Conservation (phyloP, 768 basidiomycete species). For the Hypholoma fasciculare region DNA sequence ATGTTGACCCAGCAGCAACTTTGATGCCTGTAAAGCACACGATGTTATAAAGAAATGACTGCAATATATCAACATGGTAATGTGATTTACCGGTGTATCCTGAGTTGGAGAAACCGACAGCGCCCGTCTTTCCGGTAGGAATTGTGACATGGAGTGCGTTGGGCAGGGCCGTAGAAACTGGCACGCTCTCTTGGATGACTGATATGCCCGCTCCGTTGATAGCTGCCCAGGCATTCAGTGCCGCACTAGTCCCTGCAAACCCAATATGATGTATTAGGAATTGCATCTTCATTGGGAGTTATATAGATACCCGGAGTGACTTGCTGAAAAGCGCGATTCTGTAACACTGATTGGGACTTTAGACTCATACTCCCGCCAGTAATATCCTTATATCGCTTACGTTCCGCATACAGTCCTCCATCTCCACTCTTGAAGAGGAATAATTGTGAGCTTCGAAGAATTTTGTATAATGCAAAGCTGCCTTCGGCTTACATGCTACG, state of each 20-base stretch:
- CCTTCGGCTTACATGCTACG: neutral
- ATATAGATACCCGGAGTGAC: slow-evolving; percentile 13
- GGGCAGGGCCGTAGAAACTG: slow-evolving; percentile 17
- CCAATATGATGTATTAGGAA: neutral
- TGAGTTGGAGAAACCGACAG: slow-evolving; percentile 16
- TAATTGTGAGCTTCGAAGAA: too few species aligned
- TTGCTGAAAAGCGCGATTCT: slow-evolving; percentile 19
- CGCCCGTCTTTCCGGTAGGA: slow-evolving; percentile 16
- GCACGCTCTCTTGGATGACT: slow-evolving; percentile 14
- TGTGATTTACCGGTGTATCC: slow-evolving; percentile 10
- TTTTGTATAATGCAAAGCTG: neutral
- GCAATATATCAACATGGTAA: neutral
- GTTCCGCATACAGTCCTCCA: slow-evolving; percentile 14
- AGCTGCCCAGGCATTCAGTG: slow-evolving; percentile 12
- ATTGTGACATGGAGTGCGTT: slow-evolving; percentile 17
- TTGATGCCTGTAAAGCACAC: slow-evolving; percentile 43
- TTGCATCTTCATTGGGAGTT: neutral
- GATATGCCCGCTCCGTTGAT: slow-evolving; percentile 16
- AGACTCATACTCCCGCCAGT: neutral
- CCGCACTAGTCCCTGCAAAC: slow-evolving; percentile 4
- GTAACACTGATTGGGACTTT: slow-evolving; percentile 9
- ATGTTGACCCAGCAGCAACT: slow-evolving; percentile 53
- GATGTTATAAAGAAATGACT: neutral
- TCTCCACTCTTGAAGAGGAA: slow-evolving; percentile 9
- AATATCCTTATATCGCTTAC: neutral